These are phyloP conservation scores for Aotearoamyces nothofagi DNA, from an alignment of 2,329 filamentous ascomycete genomes.

Conservation along the genomic window DNA sequence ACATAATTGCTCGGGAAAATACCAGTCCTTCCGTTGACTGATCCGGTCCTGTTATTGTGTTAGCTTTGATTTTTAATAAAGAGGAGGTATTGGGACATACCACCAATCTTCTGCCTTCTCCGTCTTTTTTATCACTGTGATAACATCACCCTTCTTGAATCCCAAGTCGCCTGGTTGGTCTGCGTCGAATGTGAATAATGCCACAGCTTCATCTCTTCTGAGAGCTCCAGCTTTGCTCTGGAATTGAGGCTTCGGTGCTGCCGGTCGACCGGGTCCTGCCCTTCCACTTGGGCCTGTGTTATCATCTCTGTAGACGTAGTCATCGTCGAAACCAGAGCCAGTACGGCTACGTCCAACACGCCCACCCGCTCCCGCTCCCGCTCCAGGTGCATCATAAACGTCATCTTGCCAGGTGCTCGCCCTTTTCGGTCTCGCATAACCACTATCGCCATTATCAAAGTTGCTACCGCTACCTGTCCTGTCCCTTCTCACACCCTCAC, in stretches of 20 bases:
- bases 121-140: constrained; percentile 88
- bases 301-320: constrained; percentile 39
- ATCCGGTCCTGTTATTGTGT: constrained; percentile 55
- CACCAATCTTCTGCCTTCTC: constrained; percentile 95
- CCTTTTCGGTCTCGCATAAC: constrained; percentile 38
- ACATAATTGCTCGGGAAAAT: constrained; percentile 84
- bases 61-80: neutral
- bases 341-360: constrained; percentile 27
- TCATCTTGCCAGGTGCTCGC: constrained; percentile 64
- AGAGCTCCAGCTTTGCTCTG: constrained; percentile 37
- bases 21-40: constrained; percentile 69
- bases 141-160: constrained; percentile 95
- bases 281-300: constrained; percentile 17
- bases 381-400: constrained; percentile 46
- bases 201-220: constrained; percentile 69
- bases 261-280: constrained; percentile 58
- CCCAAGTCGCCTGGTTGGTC: constrained; percentile 85
- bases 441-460: constrained; percentile 28
- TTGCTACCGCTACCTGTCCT: constrained; percentile 24
- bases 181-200: constrained; percentile 85
- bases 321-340: constrained; percentile 26
- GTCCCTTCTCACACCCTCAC: constrained; percentile 45
- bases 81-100: constrained; percentile 28
- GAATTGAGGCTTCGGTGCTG: constrained; percentile 83
- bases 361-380: constrained; percentile 6